Evolutionary conservation across 257 asterid genomes (phyloP).

Genomic region (Galeopsis tetrahit): DNA sequence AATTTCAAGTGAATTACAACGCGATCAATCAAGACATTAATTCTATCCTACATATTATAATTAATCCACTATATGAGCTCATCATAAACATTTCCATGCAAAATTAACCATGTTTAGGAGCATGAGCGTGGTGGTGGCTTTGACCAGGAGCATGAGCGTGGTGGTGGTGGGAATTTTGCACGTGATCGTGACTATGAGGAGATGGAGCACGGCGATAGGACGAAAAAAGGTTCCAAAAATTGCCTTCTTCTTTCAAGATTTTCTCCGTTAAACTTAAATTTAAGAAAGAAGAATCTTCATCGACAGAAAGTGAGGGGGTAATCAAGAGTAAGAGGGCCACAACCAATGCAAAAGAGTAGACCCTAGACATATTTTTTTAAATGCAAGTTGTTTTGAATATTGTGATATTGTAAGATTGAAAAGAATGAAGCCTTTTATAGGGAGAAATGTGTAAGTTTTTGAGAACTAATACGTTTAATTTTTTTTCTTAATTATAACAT

Average conservation of each 20-base stretch:
- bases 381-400: too few relatives aligned
- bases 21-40: too few relatives aligned
- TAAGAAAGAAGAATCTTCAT: too few relatives aligned
- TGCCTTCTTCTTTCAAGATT: constrained; percentile 18
- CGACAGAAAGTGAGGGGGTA: too few relatives aligned
- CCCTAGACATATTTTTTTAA: constrained; percentile 3
- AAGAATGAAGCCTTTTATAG: not conserved
- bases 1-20: not conserved
- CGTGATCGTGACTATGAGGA: not conserved
- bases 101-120: not conserved
- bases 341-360: not conserved
- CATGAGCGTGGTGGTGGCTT: constrained; percentile 1
- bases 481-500: too few relatives aligned
- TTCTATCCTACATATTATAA: too few relatives aligned
- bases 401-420: too few relatives aligned
- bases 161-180: not conserved
- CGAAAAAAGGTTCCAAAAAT: constrained; percentile 5
- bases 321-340: not conserved
- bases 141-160: not conserved
- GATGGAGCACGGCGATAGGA: not conserved
- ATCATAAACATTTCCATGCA: not conserved
- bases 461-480: too few relatives aligned
- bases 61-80: too few relatives aligned
- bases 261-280: not conserved
- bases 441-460: too few relatives aligned